Percentiles rank a stretch among this genome's conserved stretches.
These are phyloP conservation scores for Sisymbrium altissimum DNA, from an alignment of 345 rosid genomes.

Conservation along the genomic window DNA sequence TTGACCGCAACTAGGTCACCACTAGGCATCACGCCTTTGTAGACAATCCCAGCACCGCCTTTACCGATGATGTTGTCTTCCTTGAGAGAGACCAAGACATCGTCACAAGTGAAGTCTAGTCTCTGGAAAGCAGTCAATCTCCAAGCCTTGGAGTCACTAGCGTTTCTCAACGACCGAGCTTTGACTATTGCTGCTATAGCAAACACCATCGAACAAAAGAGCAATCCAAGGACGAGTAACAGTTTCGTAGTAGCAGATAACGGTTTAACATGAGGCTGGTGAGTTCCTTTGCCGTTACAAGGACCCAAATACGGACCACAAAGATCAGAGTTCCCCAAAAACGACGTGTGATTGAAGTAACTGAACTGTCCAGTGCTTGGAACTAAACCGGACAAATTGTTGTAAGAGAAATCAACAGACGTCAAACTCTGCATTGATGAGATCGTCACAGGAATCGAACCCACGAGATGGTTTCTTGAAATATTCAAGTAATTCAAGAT, in stretches of 20 bases:
- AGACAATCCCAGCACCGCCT: constrained; percentile 88
- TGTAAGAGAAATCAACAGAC: constrained; percentile 79
- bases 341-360: constrained; percentile 76
- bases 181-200: constrained; percentile 74
- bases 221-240: constrained; percentile 67
- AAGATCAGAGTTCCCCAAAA: constrained; percentile 66
- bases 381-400: constrained; percentile 81
- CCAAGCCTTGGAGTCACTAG: constrained; percentile 70
- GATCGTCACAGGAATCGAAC: constrained; percentile 64
- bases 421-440: constrained; percentile 82
- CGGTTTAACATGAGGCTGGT: constrained; percentile 44
- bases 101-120: constrained; percentile 71
- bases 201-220: constrained; percentile 69
- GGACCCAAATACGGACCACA: constrained; percentile 79
- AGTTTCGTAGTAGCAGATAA: constrained; percentile 74
- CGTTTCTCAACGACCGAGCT: constrained; percentile 66
- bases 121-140: constrained; percentile 86
- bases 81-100: constrained; percentile 66
- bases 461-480: constrained; percentile 68
- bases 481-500: constrained; percentile 79
- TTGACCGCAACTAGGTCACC: constrained; percentile 76
- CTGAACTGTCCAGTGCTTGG: constrained; percentile 87
- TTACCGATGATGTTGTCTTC: constrained; percentile 85
- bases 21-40: constrained; percentile 68
- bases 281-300: constrained; percentile 50